A percentile compares a stretch with the other conserved stretches of the same genome.
Conservation (phyloP, 495 filamentous ascomycete genomes). For the Aspergillus ostianus region DNA sequence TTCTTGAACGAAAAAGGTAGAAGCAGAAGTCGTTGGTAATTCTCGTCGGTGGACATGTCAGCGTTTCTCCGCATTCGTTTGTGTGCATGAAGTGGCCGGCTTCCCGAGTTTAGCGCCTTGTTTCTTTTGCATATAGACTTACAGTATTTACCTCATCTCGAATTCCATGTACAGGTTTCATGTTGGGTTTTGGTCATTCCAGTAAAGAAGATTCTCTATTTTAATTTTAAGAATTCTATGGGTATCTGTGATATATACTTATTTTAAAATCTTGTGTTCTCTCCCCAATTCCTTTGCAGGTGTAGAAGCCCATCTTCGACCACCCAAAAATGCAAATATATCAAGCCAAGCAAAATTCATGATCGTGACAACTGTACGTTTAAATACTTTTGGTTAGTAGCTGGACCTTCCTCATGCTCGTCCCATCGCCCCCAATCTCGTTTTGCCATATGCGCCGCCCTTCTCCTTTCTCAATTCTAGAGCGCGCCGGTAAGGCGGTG, state of each 20-base stretch:
- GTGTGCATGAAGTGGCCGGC: background rate
- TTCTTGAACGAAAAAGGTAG: background rate
- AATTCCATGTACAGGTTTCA: background rate
- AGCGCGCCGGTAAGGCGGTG: slow-evolving; percentile 89
- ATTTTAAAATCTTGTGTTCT: slow-evolving; percentile 3
- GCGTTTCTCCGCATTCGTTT: background rate
- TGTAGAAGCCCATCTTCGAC: background rate
- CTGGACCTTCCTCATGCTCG: slow-evolving; percentile 21
- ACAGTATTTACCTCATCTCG: background rate
- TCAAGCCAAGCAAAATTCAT: background rate
- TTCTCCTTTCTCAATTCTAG: slow-evolving; percentile 76
- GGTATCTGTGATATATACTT: slow-evolving; percentile 23
- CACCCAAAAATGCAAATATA: background rate
- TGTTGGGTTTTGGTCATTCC: background rate
- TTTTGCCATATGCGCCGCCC: slow-evolving; percentile 83
- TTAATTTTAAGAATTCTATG: slow-evolving; percentile 4
- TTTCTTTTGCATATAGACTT: background rate
- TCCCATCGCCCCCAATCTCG: slow-evolving; percentile 42
- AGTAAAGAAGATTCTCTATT: background rate
- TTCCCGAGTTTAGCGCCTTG: background rate
- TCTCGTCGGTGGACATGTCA: background rate
- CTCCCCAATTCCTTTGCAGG: background rate
- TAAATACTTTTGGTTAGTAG: background rate
- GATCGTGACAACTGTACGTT: background rate
- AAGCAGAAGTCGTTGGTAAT: background rate